phyloP scores from a whole-genome alignment of 352 stramenopile genomes.

The Globisporangium paddicum region DNA sequence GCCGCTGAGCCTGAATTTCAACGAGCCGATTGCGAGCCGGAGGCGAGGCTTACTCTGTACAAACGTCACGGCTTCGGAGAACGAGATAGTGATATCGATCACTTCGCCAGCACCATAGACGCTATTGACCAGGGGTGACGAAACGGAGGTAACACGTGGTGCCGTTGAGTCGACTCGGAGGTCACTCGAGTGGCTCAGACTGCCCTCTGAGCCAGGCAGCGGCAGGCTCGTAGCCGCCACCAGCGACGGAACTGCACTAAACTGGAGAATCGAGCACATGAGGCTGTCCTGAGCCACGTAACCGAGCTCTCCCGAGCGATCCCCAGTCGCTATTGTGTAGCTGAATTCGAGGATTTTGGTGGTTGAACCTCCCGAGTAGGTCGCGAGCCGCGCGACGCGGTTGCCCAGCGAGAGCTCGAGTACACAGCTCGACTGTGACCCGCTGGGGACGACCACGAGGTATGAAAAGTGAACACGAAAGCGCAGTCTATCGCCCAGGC shows the following conservation, averaged over 20 bases:
- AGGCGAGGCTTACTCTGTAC: slow-evolving; percentile 22
- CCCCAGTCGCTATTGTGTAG: slow-evolving; percentile 42
- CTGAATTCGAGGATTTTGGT: slow-evolving; percentile 46
- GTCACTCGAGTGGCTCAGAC: slow-evolving; percentile 29
- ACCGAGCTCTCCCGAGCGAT: slow-evolving; percentile 43
- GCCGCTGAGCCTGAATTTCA: background rate
- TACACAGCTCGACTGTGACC: slow-evolving; percentile 16
- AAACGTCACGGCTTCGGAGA: slow-evolving; percentile 46
- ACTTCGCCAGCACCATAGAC: slow-evolving; percentile 58
- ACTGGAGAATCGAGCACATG: slow-evolving; percentile 40
- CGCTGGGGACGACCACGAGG: slow-evolving; percentile 24
- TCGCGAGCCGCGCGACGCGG: slow-evolving; percentile 23
- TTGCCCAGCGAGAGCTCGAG: slow-evolving; percentile 43
- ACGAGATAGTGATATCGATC: slow-evolving; percentile 45
- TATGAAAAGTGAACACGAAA: slow-evolving; percentile 54
- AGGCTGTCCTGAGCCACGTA: slow-evolving; percentile 42
- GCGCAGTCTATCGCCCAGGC: slow-evolving; percentile 26
- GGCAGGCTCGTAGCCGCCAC: slow-evolving; percentile 35
- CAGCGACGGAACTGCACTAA: slow-evolving; percentile 39
- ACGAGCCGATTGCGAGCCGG: slow-evolving; percentile 29
- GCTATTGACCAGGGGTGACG: slow-evolving; percentile 33
- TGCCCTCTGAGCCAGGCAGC: slow-evolving; percentile 31
- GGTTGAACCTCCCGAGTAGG: slow-evolving; percentile 43
- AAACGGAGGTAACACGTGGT: slow-evolving; percentile 42
- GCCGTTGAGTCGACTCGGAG: slow-evolving; percentile 42